Evolutionary conservation across 225 moss, liverwort and hornwort genomes (phyloP).

Genomic region (Antitrichia curtipendula): DNA sequence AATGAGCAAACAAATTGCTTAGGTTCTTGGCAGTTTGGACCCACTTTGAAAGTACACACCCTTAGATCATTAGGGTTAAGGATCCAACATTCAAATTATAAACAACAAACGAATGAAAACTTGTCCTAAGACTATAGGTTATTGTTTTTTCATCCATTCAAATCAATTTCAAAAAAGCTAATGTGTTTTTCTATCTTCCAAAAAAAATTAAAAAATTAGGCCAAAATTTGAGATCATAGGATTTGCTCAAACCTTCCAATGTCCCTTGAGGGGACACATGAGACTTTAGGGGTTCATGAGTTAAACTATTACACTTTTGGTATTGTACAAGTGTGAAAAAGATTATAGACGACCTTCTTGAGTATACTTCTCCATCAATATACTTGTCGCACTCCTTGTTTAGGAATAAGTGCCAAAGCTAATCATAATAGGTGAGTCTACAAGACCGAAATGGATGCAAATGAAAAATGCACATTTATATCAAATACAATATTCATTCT

Average conservation of each 20-base stretch:
- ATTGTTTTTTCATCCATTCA: neutral
- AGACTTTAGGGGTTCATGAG: neutral
- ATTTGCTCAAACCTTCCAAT: neutral
- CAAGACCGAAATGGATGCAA: no score
- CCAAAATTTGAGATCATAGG: neutral
- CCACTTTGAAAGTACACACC: neutral
- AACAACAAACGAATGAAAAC: neutral
- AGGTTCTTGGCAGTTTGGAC: neutral
- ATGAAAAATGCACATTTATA: no score
- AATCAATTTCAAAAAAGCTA: neutral
- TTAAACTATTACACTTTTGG: neutral
- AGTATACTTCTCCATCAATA: neutral
- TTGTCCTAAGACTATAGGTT: neutral
- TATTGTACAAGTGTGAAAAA: neutral
- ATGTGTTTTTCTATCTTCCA: neutral
- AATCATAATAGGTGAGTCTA: no score
- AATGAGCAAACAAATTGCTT: neutral
- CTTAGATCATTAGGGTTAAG: neutral
- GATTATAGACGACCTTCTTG: neutral
- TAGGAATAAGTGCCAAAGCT: no score
- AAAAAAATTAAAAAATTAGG: rapidly evolving
- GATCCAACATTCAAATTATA: neutral
- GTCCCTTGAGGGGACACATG: rapidly evolving
- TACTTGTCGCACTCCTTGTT: neutral
- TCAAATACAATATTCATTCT: no score